A percentile compares a stretch with the other conserved stretches of the same genome.
Evolutionary conservation across 2,329 filamentous ascomycete genomes (phyloP).

Genomic region (Beauveria brongniartii): DNA sequence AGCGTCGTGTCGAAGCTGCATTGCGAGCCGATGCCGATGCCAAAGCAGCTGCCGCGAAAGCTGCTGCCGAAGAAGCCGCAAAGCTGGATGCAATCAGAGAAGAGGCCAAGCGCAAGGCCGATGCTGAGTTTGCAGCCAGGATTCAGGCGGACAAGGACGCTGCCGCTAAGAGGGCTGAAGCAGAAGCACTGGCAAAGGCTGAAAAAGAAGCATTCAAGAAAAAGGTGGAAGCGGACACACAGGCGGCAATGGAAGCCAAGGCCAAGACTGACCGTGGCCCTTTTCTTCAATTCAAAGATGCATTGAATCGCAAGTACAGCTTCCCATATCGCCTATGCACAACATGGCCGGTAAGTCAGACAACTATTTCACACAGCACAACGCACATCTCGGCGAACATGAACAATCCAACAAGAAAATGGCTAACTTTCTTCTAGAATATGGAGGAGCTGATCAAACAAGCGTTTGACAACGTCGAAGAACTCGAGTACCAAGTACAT

Average conservation of each 20-base stretch:
- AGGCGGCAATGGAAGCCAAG: conserved; percentile 38
- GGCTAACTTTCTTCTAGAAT: conserved; percentile 40
- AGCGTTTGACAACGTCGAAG: conserved; percentile 71
- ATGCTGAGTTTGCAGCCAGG: conserved; percentile 27
- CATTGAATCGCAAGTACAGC: conserved; percentile 82
- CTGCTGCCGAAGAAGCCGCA: conserved; percentile 35
- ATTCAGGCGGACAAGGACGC: conserved; percentile 11
- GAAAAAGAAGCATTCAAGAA: conserved; percentile 36
- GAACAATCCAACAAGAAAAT: background rate
- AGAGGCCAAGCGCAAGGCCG: conserved; percentile 30
- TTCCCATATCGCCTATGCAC: conserved; percentile 82
- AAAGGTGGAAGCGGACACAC: conserved; percentile 44
- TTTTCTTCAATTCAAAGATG: conserved; percentile 85
- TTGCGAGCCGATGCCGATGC: conserved; percentile 34
- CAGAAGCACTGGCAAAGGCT: conserved; percentile 27
- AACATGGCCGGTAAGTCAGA: conserved; percentile 65
- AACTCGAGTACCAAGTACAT: conserved; percentile 67
- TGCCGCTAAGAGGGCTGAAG: conserved; percentile 25
- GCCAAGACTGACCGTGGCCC: conserved; percentile 48
- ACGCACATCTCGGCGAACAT: background rate
- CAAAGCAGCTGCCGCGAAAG: conserved; percentile 33
- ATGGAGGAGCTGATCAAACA: conserved; percentile 84
- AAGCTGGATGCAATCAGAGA: conserved; percentile 29
- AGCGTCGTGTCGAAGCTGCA: conserved; percentile 32
- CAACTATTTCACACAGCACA: background rate